Evolutionary conservation across 305 asterid genomes (phyloP).

Genomic region (Fraxinus ornus): DNA sequence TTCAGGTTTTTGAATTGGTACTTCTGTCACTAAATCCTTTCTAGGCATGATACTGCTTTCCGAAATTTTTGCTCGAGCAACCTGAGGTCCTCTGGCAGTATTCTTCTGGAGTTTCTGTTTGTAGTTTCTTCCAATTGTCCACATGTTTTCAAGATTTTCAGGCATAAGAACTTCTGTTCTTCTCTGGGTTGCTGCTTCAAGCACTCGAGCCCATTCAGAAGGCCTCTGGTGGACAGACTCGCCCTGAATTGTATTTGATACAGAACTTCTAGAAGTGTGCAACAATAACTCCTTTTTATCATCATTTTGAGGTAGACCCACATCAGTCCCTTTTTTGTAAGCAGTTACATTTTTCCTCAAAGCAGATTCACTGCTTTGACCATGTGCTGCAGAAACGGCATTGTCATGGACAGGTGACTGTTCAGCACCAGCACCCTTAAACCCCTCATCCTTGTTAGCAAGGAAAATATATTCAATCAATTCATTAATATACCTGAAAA

Average conservation of each 20-base stretch:
- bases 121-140: constrained; percentile 95
- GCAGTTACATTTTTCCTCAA: constrained; percentile 35
- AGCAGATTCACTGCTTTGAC: constrained; percentile 44
- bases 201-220: constrained; percentile 85
- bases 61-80: constrained; percentile 21
- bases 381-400: constrained; percentile 35
- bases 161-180: constrained; percentile 98
- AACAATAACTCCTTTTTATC: constrained; percentile 38
- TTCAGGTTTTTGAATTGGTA: constrained; percentile 39
- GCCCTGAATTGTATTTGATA: constrained; percentile 40
- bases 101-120: constrained; percentile 67
- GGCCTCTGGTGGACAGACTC: constrained; percentile 46
- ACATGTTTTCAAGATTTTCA: constrained; percentile 98
- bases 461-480: constrained; percentile 75
- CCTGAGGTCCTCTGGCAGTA: constrained; percentile 38
- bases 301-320: constrained; percentile 37
- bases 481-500: constrained; percentile 82
- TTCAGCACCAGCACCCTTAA: constrained; percentile 38
- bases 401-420: constrained; percentile 45
- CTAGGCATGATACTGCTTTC: constrained; percentile 13
- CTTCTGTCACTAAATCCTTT: constrained; percentile 32
- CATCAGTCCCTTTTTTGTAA: constrained; percentile 37
- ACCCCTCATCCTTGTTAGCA: constrained; percentile 57
- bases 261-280: constrained; percentile 35
- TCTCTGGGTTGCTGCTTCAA: constrained; percentile 95